phyloP scores from a whole-genome alignment of 2,329 filamentous ascomycete species.

The Berkeleyomyces rouxiae region DNA sequence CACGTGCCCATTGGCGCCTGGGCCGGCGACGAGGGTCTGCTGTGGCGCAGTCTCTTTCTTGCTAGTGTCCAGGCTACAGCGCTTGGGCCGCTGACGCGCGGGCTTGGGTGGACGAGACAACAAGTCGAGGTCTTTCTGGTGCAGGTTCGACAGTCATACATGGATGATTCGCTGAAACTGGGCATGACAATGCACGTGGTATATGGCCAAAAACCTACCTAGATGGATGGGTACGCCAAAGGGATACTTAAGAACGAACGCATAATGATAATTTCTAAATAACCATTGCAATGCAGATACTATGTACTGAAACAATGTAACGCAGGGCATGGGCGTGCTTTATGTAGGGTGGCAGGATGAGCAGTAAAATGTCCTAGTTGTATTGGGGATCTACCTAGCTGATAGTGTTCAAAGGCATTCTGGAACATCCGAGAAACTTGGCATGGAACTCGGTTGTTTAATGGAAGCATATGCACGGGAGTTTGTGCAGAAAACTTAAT shows the following conservation, averaged over 20 bases:
- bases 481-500: no score
- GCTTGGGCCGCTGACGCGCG: constrained; percentile 34
- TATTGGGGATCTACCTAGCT: no score
- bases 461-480: no score
- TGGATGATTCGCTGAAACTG: constrained; percentile 28
- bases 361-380: no score
- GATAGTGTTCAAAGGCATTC: no score
- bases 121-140: constrained; percentile 33
- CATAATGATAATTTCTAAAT: neutral
- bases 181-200: constrained; percentile 41
- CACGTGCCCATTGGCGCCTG: constrained; percentile 38
- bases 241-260: neutral
- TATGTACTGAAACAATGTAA: no score
- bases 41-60: constrained; percentile 33
- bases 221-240: neutral
- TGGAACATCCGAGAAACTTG: no score
- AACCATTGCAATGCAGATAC: neutral
- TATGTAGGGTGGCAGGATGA: no score
- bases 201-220: constrained; percentile 34
- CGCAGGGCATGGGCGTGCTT: no score
- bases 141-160: constrained; percentile 31
- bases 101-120: constrained; percentile 30
- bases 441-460: no score
- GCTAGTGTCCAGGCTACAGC: constrained; percentile 35
- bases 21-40: constrained; percentile 36